phyloP scores from a whole-genome alignment of 2,329 filamentous ascomycete species.

The Bertia moriformis region DNA sequence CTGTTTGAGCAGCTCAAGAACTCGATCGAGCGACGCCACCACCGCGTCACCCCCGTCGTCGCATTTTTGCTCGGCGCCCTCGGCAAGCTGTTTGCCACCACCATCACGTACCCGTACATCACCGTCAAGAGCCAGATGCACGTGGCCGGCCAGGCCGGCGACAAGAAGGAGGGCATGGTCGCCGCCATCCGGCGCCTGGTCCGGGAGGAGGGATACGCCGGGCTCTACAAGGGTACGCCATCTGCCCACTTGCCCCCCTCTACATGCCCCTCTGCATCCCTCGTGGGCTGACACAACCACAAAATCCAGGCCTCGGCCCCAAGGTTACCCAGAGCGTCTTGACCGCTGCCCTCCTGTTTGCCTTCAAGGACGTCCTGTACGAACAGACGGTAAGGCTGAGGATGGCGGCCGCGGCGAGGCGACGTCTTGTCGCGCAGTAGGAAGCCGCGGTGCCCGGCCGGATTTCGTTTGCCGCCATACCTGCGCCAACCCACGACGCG shows the following conservation, averaged over 20 bases:
- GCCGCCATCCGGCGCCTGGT: slow-evolving; percentile 67
- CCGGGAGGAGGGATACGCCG: slow-evolving; percentile 75
- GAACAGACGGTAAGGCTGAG: slow-evolving; percentile 50
- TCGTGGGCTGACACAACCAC: background rate
- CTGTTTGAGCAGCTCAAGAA: slow-evolving; percentile 99
- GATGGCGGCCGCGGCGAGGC: background rate
- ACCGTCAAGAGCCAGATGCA: slow-evolving; percentile 98
- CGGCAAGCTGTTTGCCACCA: slow-evolving; percentile 86
- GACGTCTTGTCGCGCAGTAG: too few species aligned
- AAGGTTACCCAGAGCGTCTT: slow-evolving; percentile 96
- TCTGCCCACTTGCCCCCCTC: slow-evolving; percentile 5
- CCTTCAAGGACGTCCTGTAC: slow-evolving; percentile 94
- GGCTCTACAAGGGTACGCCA: slow-evolving; percentile 73
- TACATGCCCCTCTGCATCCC: slow-evolving; percentile 2
- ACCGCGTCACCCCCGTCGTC: slow-evolving; percentile 66
- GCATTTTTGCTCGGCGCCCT: slow-evolving; percentile 85
- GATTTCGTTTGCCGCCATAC: too few species aligned
- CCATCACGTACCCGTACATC: slow-evolving; percentile 94
- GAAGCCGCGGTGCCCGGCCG: too few species aligned
- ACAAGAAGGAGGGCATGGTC: slow-evolving; percentile 69
- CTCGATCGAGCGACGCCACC: slow-evolving; percentile 52
- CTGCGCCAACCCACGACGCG: too few species aligned
- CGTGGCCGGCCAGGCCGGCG: slow-evolving; percentile 63
- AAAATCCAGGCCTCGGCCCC: slow-evolving; percentile 71
- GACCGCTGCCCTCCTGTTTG: slow-evolving; percentile 89